Conservation (phyloP, 2,329 filamentous ascomycete genomes). For the Chaetomium strumarium region DNA sequence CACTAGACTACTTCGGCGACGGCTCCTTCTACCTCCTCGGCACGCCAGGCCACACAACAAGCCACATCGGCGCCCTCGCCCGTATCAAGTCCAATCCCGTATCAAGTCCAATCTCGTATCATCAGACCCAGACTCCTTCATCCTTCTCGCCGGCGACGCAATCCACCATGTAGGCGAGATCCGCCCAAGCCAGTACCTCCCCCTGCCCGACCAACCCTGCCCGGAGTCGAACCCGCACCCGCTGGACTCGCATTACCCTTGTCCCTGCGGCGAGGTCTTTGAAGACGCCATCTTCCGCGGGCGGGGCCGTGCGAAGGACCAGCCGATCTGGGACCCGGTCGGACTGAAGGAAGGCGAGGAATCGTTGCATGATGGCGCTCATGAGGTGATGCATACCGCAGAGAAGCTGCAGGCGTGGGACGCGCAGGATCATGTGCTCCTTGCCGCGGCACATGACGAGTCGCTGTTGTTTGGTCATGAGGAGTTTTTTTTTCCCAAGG, state of each 20-base stretch:
- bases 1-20: conserved; percentile 27
- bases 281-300: conserved; percentile 33
- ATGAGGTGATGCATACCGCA: conserved; percentile 34
- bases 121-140: conserved; percentile 31
- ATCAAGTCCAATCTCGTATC: too few species aligned
- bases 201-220: conserved; percentile 31
- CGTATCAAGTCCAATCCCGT: conserved; percentile 32
- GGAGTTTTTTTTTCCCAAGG: conserved; percentile 44
- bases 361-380: conserved; percentile 25
- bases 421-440: conserved; percentile 38
- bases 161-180: conserved; percentile 37
- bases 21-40: conserved; percentile 28
- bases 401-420: conserved; percentile 42
- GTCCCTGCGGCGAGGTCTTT: conserved; percentile 38
- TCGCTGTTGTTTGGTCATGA: conserved; percentile 36
- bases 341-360: conserved; percentile 7
- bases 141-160: conserved; percentile 39
- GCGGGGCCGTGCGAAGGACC: conserved; percentile 21
- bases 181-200: conserved; percentile 31
- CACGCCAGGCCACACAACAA: conserved; percentile 24
- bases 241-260: conserved; percentile 22
- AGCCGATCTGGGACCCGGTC: conserved; percentile 30
- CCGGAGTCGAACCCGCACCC: conserved; percentile 28
- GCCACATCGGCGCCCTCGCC: conserved; percentile 33
- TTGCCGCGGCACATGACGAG: conserved; percentile 44